Conservation (phyloP, 202 grass and related monocot species). For the Panicum virgatum region DNA sequence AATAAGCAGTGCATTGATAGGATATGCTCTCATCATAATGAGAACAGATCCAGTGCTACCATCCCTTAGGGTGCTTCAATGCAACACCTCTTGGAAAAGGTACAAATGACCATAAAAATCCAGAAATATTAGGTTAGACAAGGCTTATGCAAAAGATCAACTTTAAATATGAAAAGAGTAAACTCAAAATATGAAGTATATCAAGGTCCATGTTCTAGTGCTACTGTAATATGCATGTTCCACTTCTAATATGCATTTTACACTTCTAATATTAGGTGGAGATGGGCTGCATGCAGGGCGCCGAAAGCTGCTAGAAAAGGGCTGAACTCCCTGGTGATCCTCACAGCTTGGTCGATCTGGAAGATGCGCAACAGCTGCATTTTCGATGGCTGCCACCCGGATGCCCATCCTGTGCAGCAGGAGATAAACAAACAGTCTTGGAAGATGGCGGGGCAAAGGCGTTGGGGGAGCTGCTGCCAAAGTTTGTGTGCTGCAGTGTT, state of each 20-base stretch:
- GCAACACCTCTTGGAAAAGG: not conserved
- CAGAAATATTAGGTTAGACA: not conserved
- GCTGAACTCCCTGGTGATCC: too few species aligned
- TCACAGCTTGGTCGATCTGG: too few species aligned
- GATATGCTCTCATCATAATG: not conserved
- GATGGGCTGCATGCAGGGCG: too few species aligned
- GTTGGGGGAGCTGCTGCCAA: too few species aligned
- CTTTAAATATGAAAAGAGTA: not conserved
- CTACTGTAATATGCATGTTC: not conserved
- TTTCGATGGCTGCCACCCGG: too few species aligned
- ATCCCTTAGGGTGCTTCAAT: not conserved
- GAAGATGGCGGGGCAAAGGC: too few species aligned
- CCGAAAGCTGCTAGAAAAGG: too few species aligned
- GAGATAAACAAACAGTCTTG: too few species aligned
- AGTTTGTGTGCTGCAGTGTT: too few species aligned
- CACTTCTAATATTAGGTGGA: too few species aligned
- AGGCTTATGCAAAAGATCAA: not conserved
- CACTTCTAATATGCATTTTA: not conserved
- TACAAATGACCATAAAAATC: not conserved
- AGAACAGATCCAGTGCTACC: not conserved
- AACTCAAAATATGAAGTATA: not conserved
- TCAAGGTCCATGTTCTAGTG: not conserved
- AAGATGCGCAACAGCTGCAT: too few species aligned
- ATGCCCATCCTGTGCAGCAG: too few species aligned
- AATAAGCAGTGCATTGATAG: conserved; percentile 27